These are phyloP conservation scores for Eucalyptus polybractea DNA, from an alignment of 345 rosid genomes.

Conservation along the genomic window DNA sequence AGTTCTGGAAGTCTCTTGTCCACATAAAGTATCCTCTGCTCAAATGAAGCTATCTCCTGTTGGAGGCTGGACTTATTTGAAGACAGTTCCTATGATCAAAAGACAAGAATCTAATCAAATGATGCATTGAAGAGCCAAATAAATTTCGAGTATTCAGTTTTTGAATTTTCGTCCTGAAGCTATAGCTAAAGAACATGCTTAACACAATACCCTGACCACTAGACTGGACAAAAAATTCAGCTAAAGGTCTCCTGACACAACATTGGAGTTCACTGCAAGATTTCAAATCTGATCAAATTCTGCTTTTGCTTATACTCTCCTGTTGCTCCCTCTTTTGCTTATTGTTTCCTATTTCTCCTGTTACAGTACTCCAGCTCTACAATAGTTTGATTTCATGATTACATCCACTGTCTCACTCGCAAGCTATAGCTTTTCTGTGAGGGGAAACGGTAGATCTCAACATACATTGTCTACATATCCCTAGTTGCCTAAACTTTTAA, in stretches of 20 bases:
- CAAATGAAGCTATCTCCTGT: constrained; percentile 57
- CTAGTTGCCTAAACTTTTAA: neutral
- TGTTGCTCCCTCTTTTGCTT: neutral
- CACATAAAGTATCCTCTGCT: constrained; percentile 56
- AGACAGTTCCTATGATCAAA: constrained; percentile 46
- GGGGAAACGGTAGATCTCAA: neutral
- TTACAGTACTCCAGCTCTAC: neutral
- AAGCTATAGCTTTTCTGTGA: neutral
- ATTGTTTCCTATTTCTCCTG: neutral
- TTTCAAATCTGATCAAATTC: neutral
- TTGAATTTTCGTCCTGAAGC: neutral
- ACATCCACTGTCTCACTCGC: neutral
- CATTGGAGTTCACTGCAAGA: neutral
- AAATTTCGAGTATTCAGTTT: neutral
- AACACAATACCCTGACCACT: neutral
- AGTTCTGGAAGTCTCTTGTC: constrained; percentile 81
- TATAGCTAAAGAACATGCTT: neutral
- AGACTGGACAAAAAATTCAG: neutral
- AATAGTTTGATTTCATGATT: neutral
- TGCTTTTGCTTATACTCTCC: neutral
- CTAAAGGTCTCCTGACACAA: neutral
- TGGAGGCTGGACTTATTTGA: constrained; percentile 75
- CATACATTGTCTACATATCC: neutral
- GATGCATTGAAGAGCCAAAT: neutral
- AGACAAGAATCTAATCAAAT: neutral